A percentile compares a stretch with the other conserved stretches of the same genome.
phyloP scores from a whole-genome alignment of 2,329 filamentous ascomycete species.

The Fusarium sp. region DNA sequence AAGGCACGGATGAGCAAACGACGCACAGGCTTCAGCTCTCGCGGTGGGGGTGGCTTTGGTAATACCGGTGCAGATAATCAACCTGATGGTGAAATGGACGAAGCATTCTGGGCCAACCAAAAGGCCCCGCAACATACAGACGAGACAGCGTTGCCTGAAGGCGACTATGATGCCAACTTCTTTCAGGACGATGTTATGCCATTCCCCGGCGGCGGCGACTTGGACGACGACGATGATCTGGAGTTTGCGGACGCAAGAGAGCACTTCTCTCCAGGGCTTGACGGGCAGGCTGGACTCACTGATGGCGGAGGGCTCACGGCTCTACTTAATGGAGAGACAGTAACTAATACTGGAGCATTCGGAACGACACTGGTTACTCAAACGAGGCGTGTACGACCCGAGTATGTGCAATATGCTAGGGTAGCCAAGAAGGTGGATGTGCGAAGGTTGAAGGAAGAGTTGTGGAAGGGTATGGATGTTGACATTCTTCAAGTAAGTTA shows the following conservation, averaged over 20 bases:
- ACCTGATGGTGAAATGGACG: slow-evolving; percentile 84
- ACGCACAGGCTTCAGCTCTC: slow-evolving; percentile 61
- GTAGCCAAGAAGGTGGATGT: slow-evolving; percentile 79
- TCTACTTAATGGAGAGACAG: slow-evolving; percentile 61
- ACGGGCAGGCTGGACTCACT: slow-evolving; percentile 58
- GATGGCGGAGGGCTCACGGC: slow-evolving; percentile 60
- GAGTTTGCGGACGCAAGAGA: slow-evolving; percentile 85
- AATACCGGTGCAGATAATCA: slow-evolving; percentile 59
- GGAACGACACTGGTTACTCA: slow-evolving; percentile 75
- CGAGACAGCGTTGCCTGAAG: slow-evolving; percentile 68
- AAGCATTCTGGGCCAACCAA: slow-evolving; percentile 91
- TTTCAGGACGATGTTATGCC: slow-evolving; percentile 89
- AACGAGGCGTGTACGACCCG: slow-evolving; percentile 69
- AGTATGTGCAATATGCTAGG: slow-evolving; percentile 76
- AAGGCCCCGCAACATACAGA: slow-evolving; percentile 65
- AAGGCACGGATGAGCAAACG: slow-evolving; percentile 83
- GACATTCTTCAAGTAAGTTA: slow-evolving; percentile 61
- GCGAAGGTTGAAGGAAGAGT: slow-evolving; percentile 73
- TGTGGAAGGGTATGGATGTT: slow-evolving; percentile 74
- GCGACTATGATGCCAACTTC: slow-evolving; percentile 96
- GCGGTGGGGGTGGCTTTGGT: slow-evolving; percentile 53
- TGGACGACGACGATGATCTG: slow-evolving; percentile 71
- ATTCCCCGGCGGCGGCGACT: slow-evolving; percentile 68
- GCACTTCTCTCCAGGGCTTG: slow-evolving; percentile 75
- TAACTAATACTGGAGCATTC: slow-evolving; percentile 62